Percentiles rank a stretch among this genome's conserved stretches.
Evolutionary conservation across 176 grass and related monocot species (phyloP).

Genomic region (Eragrostis curvula): DNA sequence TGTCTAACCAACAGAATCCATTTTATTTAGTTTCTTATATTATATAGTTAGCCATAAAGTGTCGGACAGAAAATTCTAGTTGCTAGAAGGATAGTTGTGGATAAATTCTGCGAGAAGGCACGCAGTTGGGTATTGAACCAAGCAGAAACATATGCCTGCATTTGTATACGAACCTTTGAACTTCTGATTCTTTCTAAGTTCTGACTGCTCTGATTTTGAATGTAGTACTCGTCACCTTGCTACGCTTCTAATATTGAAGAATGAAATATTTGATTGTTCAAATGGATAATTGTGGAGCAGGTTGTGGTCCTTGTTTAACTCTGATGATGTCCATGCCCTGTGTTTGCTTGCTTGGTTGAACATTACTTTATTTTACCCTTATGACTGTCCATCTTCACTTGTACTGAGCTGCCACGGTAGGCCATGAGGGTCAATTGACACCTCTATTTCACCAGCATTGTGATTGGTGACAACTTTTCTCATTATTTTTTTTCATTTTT

Average conservation of each 20-base stretch:
- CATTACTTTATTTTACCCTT: no score
- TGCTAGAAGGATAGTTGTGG: neutral
- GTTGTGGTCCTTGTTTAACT: no score
- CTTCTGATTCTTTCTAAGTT: neutral
- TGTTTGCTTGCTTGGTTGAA: neutral
- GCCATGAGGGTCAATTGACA: no score
- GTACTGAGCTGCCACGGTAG: neutral
- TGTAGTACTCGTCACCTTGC: no score
- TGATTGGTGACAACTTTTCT: no score
- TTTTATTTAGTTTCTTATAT: no score
- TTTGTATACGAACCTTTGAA: neutral
- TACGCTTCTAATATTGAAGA: neutral
- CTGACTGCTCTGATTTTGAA: neutral
- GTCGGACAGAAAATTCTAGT: neutral
- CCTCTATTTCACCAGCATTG: no score
- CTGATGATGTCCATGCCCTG: neutral
- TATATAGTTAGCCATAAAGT: neutral
- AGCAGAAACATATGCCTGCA: neutral
- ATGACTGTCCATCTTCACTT: neutral
- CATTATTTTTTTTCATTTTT: no score
- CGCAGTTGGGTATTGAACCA: neutral
- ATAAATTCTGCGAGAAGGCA: neutral
- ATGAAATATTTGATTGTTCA: neutral
- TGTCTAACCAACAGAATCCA: no score
- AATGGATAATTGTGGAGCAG: no score